Evolutionary conservation across 352 stramenopile species (phyloP).

Genomic region (Phytophthora macrochlamydospora): DNA sequence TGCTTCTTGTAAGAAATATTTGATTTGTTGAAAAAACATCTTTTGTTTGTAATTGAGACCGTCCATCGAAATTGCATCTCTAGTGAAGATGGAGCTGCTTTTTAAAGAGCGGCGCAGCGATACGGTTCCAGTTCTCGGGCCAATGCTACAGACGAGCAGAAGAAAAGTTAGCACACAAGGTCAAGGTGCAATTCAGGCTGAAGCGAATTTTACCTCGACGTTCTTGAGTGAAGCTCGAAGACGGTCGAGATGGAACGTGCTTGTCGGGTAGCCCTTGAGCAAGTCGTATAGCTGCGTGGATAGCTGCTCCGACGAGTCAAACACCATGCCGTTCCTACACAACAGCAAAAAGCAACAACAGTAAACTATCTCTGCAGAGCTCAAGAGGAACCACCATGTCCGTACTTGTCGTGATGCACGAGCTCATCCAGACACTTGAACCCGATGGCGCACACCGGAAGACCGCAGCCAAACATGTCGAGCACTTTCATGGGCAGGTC

Average conservation of each 20-base stretch:
- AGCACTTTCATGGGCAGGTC: constrained; percentile 99
- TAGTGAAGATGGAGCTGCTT: constrained; percentile 47
- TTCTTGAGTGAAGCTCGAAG: constrained; percentile 52
- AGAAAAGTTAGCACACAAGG: neutral
- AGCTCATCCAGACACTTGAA: constrained; percentile 98
- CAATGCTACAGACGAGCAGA: constrained; percentile 49
- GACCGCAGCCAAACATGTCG: constrained; percentile 98
- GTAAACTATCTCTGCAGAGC: neutral
- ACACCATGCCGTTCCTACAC: constrained; percentile 76
- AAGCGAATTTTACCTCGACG: constrained; percentile 54
- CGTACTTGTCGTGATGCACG: constrained; percentile 94
- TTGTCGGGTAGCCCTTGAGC: constrained; percentile 57
- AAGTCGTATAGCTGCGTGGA: constrained; percentile 65
- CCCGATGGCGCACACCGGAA: constrained; percentile 96
- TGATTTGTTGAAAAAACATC: too few species aligned
- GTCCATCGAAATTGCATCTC: neutral
- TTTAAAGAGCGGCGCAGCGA: constrained; percentile 67
- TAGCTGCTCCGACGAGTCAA: constrained; percentile 62
- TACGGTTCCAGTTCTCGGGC: constrained; percentile 76
- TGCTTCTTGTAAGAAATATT: neutral
- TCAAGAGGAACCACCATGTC: neutral
- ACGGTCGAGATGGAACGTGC: constrained; percentile 48
- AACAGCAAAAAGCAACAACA: neutral
- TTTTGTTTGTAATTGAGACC: neutral
- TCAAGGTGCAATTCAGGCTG: neutral